Conservation (phyloP, 345 rosid species). For the Populus deltoides region DNA sequence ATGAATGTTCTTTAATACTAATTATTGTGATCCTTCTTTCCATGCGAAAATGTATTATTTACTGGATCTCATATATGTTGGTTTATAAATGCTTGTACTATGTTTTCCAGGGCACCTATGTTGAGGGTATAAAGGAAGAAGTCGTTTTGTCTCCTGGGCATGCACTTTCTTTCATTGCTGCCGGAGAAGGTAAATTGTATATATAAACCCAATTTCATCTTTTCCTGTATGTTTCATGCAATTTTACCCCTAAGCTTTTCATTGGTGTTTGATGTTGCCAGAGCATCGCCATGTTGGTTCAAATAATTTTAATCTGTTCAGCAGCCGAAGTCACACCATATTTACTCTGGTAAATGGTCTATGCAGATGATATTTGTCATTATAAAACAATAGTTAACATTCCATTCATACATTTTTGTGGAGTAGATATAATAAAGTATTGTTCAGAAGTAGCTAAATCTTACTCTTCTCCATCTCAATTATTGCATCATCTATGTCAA, state of each 20-base stretch:
- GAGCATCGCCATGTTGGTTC: slow-evolving; percentile 99
- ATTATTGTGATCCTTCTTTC: background rate
- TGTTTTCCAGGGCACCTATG: slow-evolving; percentile 82
- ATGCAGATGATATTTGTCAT: background rate
- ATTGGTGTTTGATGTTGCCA: slow-evolving; percentile 37
- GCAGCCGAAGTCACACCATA: slow-evolving; percentile 99
- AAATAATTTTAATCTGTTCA: slow-evolving; percentile 90
- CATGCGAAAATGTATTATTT: background rate
- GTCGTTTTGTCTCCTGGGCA: slow-evolving; percentile 99
- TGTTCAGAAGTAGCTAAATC: background rate
- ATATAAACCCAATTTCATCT: background rate
- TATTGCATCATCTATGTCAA: background rate
- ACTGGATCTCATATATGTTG: background rate
- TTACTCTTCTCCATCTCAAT: background rate
- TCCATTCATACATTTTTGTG: background rate
- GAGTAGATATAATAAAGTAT: background rate
- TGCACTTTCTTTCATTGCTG: slow-evolving; percentile 95
- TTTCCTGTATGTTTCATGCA: background rate
- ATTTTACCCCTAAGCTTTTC: slow-evolving; percentile 7
- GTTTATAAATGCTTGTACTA: background rate
- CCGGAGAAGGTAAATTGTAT: slow-evolving; percentile 79
- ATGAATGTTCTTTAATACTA: background rate
- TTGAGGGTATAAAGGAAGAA: slow-evolving; percentile 99
- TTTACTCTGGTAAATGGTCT: slow-evolving; percentile 74
- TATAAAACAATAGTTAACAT: background rate